Percentiles rank a stretch among this genome's conserved stretches.
These are phyloP conservation scores for Stenogyne calaminthoides DNA, from an alignment of 305 asterid species.

Conservation along the genomic window DNA sequence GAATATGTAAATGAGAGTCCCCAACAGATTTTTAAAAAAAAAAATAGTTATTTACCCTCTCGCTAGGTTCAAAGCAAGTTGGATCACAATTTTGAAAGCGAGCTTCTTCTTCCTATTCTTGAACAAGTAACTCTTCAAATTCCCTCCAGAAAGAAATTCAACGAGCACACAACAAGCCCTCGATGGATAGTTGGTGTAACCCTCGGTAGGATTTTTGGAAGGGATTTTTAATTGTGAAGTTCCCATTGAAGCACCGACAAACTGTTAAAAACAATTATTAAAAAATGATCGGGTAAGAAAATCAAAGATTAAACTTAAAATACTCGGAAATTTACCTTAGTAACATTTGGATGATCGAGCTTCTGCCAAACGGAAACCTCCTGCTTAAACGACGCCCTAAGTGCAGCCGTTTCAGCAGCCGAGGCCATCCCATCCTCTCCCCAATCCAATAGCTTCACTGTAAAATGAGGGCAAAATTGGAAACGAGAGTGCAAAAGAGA, in stretches of 20 bases:
- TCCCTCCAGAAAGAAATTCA: slow-evolving; percentile 83
- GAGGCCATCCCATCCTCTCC: slow-evolving; percentile 91
- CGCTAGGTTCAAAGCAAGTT: slow-evolving; percentile 85
- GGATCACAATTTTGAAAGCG: slow-evolving; percentile 66
- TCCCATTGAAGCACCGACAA: slow-evolving; percentile 95
- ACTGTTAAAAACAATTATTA: too few species aligned
- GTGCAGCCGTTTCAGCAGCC: slow-evolving; percentile 71
- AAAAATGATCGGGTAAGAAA: not conserved
- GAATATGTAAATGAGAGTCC: not conserved
- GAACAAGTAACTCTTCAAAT: slow-evolving; percentile 61
- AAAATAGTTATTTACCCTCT: slow-evolving; percentile 56
- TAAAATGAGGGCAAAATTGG: not conserved
- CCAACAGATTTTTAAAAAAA: not conserved
- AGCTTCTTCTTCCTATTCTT: slow-evolving; percentile 81
- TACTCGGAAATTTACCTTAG: slow-evolving; percentile 44
- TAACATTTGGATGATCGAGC: slow-evolving; percentile 88
- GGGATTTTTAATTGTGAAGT: slow-evolving; percentile 87
- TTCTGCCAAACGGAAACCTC: slow-evolving; percentile 93
- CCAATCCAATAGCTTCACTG: slow-evolving; percentile 94
- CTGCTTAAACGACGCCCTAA: slow-evolving; percentile 76
- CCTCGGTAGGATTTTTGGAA: slow-evolving; percentile 74
- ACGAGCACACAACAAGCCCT: slow-evolving; percentile 95
- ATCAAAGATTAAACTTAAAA: not conserved
- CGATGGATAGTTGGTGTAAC: slow-evolving; percentile 66
- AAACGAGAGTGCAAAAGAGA: not conserved